Evolutionary conservation across 345 rosid species (phyloP), one percentile per base, ranked within the genome.

Genomic region (Citrus maxima): DNA sequence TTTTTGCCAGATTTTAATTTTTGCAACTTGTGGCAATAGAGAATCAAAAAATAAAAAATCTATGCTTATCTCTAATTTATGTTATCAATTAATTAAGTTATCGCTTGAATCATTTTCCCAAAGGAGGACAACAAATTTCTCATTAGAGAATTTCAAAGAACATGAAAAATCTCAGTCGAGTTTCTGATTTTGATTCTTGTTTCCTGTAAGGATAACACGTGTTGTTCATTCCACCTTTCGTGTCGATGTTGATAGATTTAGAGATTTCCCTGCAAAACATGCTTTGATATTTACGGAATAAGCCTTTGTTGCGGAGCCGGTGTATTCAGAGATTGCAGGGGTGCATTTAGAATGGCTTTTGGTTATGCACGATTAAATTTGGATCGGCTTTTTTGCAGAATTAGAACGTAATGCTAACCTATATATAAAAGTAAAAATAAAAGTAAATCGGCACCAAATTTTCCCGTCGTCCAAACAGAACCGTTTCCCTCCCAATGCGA

Each of bases 151-250:
- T 37, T 40, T 46, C 58, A 38, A 7, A 74, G 10, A 16, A 32
- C 78, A 67, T 51, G 22, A 68, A 35, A 74, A 74, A 72, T 65
- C 73, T 66, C 40, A 56, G 67, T 73, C 55, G 40, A 13, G 13
- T 30, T 67, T 58, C 62, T 67, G 69, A 66, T 61, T 73, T 65
- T 6, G 55, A 22, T 24, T 38, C 22, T 19, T 19, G 12, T 3
- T 35, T 60, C 27, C 8, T 28, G 32, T 12, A 30, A 40, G 66
- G 14, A 10, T 25, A 46, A 10, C 77, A 77, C 80, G 78, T 67
- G 80, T 80, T 66, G 27, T 49, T 21, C 75, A 19, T 66, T 56
- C 46, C 2, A n/a, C 16, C 32, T n/a, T 18, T 38, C n/a, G 75
- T 73, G 60, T 65, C 38, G 18, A 7, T 6, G 54, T 71, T 25